Conservation (phyloP, 345 rosid genomes). For the Hirschfeldia incana region DNA sequence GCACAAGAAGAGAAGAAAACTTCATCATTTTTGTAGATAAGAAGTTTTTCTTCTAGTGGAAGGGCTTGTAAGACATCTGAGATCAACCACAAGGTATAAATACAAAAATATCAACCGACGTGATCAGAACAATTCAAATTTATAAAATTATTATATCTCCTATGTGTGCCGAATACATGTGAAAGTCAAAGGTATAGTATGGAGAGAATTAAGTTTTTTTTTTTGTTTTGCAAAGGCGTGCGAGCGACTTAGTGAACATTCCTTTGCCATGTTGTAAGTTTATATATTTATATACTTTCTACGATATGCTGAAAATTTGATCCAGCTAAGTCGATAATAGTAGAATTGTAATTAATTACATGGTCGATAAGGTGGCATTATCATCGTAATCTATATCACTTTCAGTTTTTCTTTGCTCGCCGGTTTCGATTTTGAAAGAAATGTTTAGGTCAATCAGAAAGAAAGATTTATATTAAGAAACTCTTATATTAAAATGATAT, state of each 20-base stretch:
- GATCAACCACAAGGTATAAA: slow-evolving; percentile 19
- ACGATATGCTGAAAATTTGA: slow-evolving; percentile 4
- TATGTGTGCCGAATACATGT: slow-evolving; percentile 9
- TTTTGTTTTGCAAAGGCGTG: slow-evolving; percentile 24
- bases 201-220: not conserved
- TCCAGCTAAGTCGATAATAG: slow-evolving; percentile 30
- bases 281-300: not conserved
- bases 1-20: slow-evolving; percentile 34
- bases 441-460: slow-evolving; percentile 6
- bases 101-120: slow-evolving; percentile 18
- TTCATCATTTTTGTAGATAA: slow-evolving; percentile 24
- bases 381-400: slow-evolving; percentile 4
- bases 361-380: slow-evolving; percentile 17
- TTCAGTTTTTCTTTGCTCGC: not conserved
- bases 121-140: not conserved
- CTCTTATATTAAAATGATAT: not conserved
- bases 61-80: slow-evolving; percentile 6
- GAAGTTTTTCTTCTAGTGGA: slow-evolving; percentile 7
- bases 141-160: not conserved
- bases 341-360: slow-evolving; percentile 5
- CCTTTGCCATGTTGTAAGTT: slow-evolving; percentile 18
- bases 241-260: slow-evolving; percentile 32
- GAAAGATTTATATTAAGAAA: not conserved
- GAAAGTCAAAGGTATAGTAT: slow-evolving; percentile 25
- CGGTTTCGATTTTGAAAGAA: not conserved